phyloP scores from a whole-genome alignment of 2,329 filamentous ascomycete genomes.

The Penicillium sp. region DNA sequence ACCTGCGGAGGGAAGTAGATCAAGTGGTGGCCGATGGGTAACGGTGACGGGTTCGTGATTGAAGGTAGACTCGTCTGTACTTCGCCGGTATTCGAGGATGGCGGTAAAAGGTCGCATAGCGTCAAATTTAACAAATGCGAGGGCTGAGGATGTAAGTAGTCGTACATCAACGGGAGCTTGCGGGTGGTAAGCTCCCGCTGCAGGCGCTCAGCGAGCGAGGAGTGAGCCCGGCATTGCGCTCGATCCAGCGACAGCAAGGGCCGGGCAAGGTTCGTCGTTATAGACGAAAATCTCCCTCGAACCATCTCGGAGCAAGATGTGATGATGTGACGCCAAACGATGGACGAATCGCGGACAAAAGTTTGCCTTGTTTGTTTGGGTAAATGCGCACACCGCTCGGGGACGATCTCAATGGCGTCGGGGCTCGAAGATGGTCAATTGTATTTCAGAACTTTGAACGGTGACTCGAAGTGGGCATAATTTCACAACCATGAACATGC shows the following conservation, averaged over 20 bases:
- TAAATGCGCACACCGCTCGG: conserved; percentile 19
- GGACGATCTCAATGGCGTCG: conserved; percentile 2
- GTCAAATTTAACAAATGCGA: conserved; percentile 65
- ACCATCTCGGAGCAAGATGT: not conserved
- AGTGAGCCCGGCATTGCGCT: conserved; percentile 19
- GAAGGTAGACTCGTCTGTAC: conserved; percentile 36
- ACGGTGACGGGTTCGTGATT: conserved; percentile 24
- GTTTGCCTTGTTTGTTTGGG: conserved; percentile 29
- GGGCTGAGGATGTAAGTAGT: conserved; percentile 60
- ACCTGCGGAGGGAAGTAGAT: conserved; percentile 80
- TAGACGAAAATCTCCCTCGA: not conserved
- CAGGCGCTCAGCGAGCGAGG: conserved; percentile 40
- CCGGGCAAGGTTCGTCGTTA: conserved; percentile 3
- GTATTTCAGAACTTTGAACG: not conserved
- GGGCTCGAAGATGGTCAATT: not conserved
- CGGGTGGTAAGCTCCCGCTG: conserved; percentile 49
- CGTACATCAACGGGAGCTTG: conserved; percentile 50
- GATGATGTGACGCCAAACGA: conserved; percentile 1
- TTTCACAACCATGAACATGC: not conserved
- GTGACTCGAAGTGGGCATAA: not conserved
- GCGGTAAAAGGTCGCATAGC: conserved; percentile 56
- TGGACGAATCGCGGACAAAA: conserved; percentile 3
- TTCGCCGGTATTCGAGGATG: conserved; percentile 20
- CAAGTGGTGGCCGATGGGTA: conserved; percentile 67
- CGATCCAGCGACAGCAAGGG: conserved; percentile 9